Evolutionary conservation across 805 yeast species (phyloP), one percentile per base, ranked within the genome.

Genomic region (Sungouiozyma ichnusensis): DNA sequence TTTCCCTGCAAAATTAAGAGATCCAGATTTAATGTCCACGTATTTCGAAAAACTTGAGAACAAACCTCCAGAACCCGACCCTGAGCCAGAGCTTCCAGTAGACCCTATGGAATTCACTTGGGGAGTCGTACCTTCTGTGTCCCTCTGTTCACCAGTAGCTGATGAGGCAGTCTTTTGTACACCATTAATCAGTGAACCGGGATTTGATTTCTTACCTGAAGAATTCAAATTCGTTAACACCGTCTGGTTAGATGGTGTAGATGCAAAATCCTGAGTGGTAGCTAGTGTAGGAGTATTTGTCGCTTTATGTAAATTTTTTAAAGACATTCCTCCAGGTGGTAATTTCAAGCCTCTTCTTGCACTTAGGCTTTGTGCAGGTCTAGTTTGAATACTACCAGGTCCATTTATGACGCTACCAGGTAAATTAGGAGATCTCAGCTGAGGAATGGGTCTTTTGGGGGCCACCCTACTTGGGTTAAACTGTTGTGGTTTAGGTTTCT

Each of bases 11-110:
- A 92, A 92, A 54, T 85, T 88, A 44, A 92, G 72, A 3, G 88
- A 78, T 3, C 98, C 98, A 0, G 94, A 82, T 57, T 86, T 85
- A 51, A 90, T 81, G 62, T 92, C 97, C 38, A 92, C 76, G 57
- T 85, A 90, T 55, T 85, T 82, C 18, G 94, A 76, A 60, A 84
- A 92, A 57, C 81, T 79, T 9, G 88, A 82, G 66, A 92, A 88
- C 40, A 82, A 62, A 13, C 87, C 87, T 42, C 60, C 60, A 29
- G 58, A 54, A 36, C 60, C 60, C 39, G 54, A 50, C 7, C 49
- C 49, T 16, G 52, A 48, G 7, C 48, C 50, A 13, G 54, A 51
- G 11, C 46, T 48, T n/a, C 49, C 47, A 31, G 32, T 42, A 8
- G 46, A 19, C 36, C 44, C 43, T 37, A 37, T 48, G 27, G 46